Evolutionary conservation across 805 yeast genomes (phyloP).

Genomic region (Suhomyces vadensis): DNA sequence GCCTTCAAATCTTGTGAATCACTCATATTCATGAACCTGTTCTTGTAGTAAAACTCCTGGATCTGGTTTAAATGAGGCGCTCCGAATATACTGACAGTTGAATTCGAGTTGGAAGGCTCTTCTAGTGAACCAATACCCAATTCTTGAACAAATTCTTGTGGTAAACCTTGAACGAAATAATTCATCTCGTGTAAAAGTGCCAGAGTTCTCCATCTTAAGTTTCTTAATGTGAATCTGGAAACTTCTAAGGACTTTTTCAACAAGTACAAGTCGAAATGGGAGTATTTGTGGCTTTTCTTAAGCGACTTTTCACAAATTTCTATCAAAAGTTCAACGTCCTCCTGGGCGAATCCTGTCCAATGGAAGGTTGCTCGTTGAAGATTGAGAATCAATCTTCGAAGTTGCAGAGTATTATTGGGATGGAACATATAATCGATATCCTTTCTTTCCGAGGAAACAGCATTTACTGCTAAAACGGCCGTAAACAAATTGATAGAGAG

Average conservation of each 20-base stretch:
- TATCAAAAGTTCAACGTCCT: slow-evolving; percentile 55
- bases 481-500: slow-evolving; percentile 63
- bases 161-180: slow-evolving; percentile 50
- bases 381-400: slow-evolving; percentile 59
- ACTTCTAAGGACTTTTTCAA: slow-evolving; percentile 45
- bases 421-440: slow-evolving; percentile 75
- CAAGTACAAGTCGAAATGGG: slow-evolving; percentile 39
- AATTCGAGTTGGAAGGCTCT: not conserved
- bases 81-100: slow-evolving; percentile 47
- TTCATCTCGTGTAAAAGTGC: slow-evolving; percentile 68
- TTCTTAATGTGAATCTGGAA: slow-evolving; percentile 51
- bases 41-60: slow-evolving; percentile 55
- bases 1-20: slow-evolving; percentile 27
- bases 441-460: slow-evolving; percentile 67
- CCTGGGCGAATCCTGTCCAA: slow-evolving; percentile 71
- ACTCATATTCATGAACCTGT: slow-evolving; percentile 43
- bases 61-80: slow-evolving; percentile 56
- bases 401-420: slow-evolving; percentile 52
- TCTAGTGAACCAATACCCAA: slow-evolving; percentile 47
- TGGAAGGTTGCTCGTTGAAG: slow-evolving; percentile 67
- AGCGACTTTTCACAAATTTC: slow-evolving; percentile 49
- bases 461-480: slow-evolving; percentile 69
- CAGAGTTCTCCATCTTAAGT: slow-evolving; percentile 57
- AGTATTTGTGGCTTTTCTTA: slow-evolving; percentile 34
- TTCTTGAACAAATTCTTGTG: slow-evolving; percentile 37